Base-by-base conservation (phyloP, 306 rosid genomes). In the Glycine soja region DNA sequence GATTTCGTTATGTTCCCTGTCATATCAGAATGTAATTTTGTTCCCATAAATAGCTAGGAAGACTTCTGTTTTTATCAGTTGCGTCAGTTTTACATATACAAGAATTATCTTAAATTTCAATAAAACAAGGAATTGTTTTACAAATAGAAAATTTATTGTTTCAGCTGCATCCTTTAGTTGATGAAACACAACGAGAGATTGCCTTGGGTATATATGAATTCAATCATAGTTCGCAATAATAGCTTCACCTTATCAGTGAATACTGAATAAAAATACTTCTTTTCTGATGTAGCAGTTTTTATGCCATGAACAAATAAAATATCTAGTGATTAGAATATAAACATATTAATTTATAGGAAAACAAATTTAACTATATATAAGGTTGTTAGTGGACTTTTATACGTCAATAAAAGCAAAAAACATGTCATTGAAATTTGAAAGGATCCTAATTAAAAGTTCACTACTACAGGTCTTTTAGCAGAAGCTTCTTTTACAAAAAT, bases 401-500 rank as follows among this genome's bases (percentile, higher is more conserved):
- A 40, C 58, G 61, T 45, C 53, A 53, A 66, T 81, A 51, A 81
- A 66, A 66, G 76, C 30, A 34, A 75, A 69, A 69, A 36, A 46
- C 15, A 38, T 69, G 9, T 56, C 40, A 82, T 24, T 24, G 30
- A 24, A 24, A 24, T 24, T 65, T 0, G 42, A 46, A 64, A 76
- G 58, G 54, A 42, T 8, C 53, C 15, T 24, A 24, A 24, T 24
- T 32, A 58, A 77, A 67, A 65, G 74, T 59, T 18, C 45, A 77
- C 61, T 12, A 65, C 11, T 34, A n/a, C 15, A 16, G 42, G 45
- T 16, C 48, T 24, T 76, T 78, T 75, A 51, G 74, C 12, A 56
- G 81, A 86, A 84, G 83, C 80, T 86, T 84, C 80, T 73, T 73
- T 73, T 2, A 72, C 47, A 40, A 66, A 66, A 66, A 40, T 72